Conservation (phyloP, 2,329 filamentous ascomycete species). For the Fusarium sarcochroum region DNA sequence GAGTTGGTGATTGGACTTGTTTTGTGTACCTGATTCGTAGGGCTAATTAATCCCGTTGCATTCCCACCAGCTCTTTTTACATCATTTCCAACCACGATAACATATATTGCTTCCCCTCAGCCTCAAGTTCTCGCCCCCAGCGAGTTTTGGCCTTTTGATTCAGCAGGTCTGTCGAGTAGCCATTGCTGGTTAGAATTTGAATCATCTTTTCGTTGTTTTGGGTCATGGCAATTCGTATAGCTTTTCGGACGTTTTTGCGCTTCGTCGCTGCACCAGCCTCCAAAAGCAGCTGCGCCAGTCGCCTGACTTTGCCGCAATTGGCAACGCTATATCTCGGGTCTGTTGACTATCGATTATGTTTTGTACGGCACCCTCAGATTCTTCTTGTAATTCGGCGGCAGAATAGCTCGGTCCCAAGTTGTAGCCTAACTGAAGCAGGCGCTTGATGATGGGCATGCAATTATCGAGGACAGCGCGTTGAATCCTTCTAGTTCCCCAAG, state of each 20-base stretch:
- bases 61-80: not conserved
- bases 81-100: not conserved
- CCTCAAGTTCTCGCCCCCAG: not conserved
- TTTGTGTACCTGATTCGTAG: not conserved
- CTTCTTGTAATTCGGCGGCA: not conserved
- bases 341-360: not conserved
- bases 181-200: not conserved
- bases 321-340: not conserved
- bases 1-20: not conserved
- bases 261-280: not conserved
- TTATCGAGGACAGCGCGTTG: conserved; percentile 6
- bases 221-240: not conserved
- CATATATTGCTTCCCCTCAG: not conserved
- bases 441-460: not conserved
- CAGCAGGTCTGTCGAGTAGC: not conserved
- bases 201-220: accelerated
- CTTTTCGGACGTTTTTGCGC: conserved; percentile 7
- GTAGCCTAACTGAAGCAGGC: not conserved
- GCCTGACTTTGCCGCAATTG: not conserved
- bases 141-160: not conserved
- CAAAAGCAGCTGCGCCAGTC: not conserved
- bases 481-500: conserved; percentile 1
- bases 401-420: not conserved
- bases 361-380: not conserved
- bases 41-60: no score